Evolutionary conservation across 2,329 filamentous ascomycete species (phyloP), one percentile per base, ranked within the genome.

Genomic region (Didymella keratinophila): DNA sequence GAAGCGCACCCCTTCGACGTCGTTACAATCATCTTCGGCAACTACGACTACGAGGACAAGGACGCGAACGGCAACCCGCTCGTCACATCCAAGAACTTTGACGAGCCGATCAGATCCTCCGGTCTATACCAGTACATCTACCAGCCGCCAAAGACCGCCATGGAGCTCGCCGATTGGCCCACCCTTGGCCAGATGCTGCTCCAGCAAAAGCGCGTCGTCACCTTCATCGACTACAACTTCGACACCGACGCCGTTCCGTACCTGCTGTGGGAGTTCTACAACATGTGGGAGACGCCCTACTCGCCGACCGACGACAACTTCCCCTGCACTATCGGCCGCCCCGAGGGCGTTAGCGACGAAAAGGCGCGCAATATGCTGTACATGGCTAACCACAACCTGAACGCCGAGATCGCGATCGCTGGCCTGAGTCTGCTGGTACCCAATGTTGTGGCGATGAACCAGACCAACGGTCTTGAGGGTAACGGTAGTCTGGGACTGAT

Each of bases 271-370:
- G 85, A 97, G 77, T 97, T 97, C 79, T 87, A 87, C 16, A 90
- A 96, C 72, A 85, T 96, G 79, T 97, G 91, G 91, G 93, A 97
- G 80, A 95, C 93, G 1, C 91, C 92, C 0, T 97, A 96, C 72
- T 91, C 92, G 55, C 93, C 87, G 0, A 87, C 84, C 0, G 77
- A 88, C 67, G 73, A 85, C 4, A 74, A 76, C 1, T 96, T 97
- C 74, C 92, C 93, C 0, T 97, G 94, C 79, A 87, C 80, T 0
- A 83, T 89, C 16, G 87, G 96, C 71, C 87, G 93, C 0, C 93
- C 93, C 0, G 92, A 92, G 0, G 80, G 84, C 34, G 78, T 96
- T 53, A 72, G 79, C 5, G 70, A 75, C 0, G 77, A 84, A 4
- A 83, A 85, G 18, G 68, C 70, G 0, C 79, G 81, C 58, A 81